Base-by-base conservation (phyloP, 352 stramenopile species). In the Phytophthora niederhauseri region DNA sequence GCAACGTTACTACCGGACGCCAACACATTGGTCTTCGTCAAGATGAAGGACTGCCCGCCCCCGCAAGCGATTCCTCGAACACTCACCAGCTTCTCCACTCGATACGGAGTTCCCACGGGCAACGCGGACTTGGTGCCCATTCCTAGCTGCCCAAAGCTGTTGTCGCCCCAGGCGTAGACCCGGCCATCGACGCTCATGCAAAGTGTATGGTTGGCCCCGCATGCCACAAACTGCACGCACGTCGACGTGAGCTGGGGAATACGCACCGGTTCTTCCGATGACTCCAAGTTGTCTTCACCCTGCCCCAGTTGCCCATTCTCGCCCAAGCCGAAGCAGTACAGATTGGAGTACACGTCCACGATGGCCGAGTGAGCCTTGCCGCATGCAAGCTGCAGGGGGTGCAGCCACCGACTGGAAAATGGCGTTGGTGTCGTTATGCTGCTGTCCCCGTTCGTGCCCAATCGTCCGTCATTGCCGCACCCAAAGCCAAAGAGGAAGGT, bases 401-500 rank as follows among this genome's bases (percentile, higher is more conserved):
- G 80, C 12, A 93, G 63, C 85, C 85, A 91, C 56, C 84, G 83
- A 72, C 68, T 84, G 0, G 73, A 53, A 56, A 93, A 90, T 1
- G 85, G 77, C 6, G 73, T 86, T 54, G 83, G 82, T 6, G 73
- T 62, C 20, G 79, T 78, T 4, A 76, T 81, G 45, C 84, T 90
- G 8, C 64, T 50, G 17, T 87, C 81, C 52, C 75, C 68, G 24
- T 65, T 75, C n/a, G 76, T 81, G n/a, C 83, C 83, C 5, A 92
- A 48, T 19, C 82, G 75, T 0, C 85, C 85, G 43, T 90, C 64
- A 34, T 82, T 61, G 2, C 77, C 78, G 34, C 80, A 93, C 5
- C 83, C 85, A 66, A 93, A 93, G 0, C 79, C 69, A 51, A 92
- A 93, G 2, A 93, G 72, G 55, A 93, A 92, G 1, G 83, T 88